A percentile compares a stretch with the other conserved stretches of the same genome.
Evolutionary conservation across 805 yeast species (phyloP).

Genomic region (Tetrapisispora phaffii): DNA sequence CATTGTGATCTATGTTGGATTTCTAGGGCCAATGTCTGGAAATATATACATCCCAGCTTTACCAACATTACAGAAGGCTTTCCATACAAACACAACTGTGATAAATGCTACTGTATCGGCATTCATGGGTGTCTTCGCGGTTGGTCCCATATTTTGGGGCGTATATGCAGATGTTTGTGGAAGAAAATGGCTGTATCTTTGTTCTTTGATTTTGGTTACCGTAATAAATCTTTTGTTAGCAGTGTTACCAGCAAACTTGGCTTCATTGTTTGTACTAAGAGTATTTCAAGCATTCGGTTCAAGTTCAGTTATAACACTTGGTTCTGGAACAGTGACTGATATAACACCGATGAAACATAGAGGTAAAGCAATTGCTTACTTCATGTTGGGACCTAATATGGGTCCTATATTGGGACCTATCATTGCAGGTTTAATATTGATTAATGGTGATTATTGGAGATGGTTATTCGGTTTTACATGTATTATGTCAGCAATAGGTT

Average conservation of each 20-base stretch:
- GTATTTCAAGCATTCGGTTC: constrained; percentile 78
- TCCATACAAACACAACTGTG: constrained; percentile 33
- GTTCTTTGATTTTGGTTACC: constrained; percentile 48
- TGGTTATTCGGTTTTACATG: constrained; percentile 73
- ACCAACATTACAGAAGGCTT: constrained; percentile 36
- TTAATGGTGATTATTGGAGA: constrained; percentile 69
- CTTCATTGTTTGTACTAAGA: constrained; percentile 55
- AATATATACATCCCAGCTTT: constrained; percentile 48
- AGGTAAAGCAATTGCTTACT: constrained; percentile 76
- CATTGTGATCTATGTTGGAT: constrained; percentile 41
- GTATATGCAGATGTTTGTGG: constrained; percentile 47
- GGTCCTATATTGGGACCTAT: constrained; percentile 87
- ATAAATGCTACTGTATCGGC: constrained; percentile 50
- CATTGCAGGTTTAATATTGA: constrained; percentile 66
- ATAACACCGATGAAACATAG: constrained; percentile 54
- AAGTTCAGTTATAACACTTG: constrained; percentile 78
- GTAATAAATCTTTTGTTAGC: constrained; percentile 60
- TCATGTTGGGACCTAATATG: constrained; percentile 75
- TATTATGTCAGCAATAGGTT: constrained; percentile 50
- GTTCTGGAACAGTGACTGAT: constrained; percentile 86
- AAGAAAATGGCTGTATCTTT: constrained; percentile 54
- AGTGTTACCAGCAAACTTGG: constrained; percentile 49
- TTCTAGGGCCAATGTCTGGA: constrained; percentile 48
- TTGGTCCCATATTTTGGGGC: constrained; percentile 51
- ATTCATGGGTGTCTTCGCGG: constrained; percentile 46